Base-by-base conservation (phyloP, 192 early-diverging fungal genomes). In the Gamsiella multidivaricata region DNA sequence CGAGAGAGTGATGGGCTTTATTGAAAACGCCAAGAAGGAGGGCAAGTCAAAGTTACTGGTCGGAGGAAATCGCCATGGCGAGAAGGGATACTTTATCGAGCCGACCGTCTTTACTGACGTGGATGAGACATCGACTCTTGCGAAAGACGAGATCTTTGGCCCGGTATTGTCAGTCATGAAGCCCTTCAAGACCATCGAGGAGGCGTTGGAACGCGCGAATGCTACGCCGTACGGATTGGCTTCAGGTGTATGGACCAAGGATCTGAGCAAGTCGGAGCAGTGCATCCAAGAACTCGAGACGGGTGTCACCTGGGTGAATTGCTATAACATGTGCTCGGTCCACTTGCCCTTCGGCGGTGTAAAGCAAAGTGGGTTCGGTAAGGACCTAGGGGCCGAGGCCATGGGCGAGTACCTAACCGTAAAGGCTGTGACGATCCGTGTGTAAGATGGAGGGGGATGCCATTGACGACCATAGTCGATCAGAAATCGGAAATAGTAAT, bases 101-200 rank as follows among this genome's bases (percentile, higher is more conserved):
- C 94, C 94, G 14, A 94, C 93, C 11, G 83, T 96, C 41, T 91
- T 94, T 72, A 85, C 88, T 5, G 85, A 89, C 63, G 85, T 85
- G 17, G 61, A 84, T 42, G 84, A 89, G 10, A 65, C 70, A 0
- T 81, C 87, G 80, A 73, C 63, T 25, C 80, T 92, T 23, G 82
- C 89, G 42, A 78, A 87, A 58, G 92, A 96, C 54, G 93, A 96
- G 80, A 92, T 94, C 45, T 96, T 96, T 83, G 93, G 93, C n/a
- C 94, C 94, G 8, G 95, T 96, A 7, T 87, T 93, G 9, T 86
- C 84, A 49, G 83, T 96, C 5, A 72, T 85, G 70, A 90, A 92
- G 42, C 74, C 74, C 32, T 96, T 96, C 61, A 82, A 85, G 23
- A 85, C 84, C 12, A 85, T 90, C 42, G 93, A 92, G 1, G 93